Evolutionary conservation across 805 yeast genomes (phyloP), one percentile per base, ranked within the genome.

Genomic region (Metahyphopichia silvanorum): DNA sequence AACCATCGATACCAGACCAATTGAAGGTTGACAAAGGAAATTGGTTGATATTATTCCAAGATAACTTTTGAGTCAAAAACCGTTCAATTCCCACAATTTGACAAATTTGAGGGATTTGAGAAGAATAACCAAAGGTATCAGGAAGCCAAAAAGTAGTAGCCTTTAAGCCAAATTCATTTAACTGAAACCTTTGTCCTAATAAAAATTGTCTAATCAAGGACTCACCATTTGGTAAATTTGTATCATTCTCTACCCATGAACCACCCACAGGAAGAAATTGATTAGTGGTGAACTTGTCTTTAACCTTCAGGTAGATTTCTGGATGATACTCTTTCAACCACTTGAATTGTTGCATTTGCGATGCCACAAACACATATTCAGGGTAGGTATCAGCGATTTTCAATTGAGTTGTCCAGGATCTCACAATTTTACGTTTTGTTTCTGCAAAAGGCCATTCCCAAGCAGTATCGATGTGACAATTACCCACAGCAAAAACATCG

Each of bases 361-460:
- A 87, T 0, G 98, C 96, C 13, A 82, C 97, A 62, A 91, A 91
- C 15, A 80, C 79, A 53, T 86, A 89, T 63, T 93, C 98, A 0
- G 98, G 97, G 46, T 87, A 91, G 45, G 78, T 70, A 34, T 87
- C 91, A 50, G 93, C 76, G 29, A 93, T 60, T 34, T 86, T 81
- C 32, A 91, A 66, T 63, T 91, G 98, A 7, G 96, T 78, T 0
- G 96, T 81, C 98, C 98, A 91, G 5, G 96, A 86, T 43, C 98
- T 74, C 2, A 89, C 96, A 34, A 91, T 77, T 53, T 91, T 91
- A 32, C 98, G 76, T 47, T 85, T 82, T 1, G 98, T 87, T 55
- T 93, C 97, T 2, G 95, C 97, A 67, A 83, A 91, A n/a, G 97
- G 98, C 98, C 98, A 91, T 37, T 88, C 69, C 98, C 98, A 91